phyloP scores from a whole-genome alignment of 768 basidiomycete genomes.

The Lactarius indigo region DNA sequence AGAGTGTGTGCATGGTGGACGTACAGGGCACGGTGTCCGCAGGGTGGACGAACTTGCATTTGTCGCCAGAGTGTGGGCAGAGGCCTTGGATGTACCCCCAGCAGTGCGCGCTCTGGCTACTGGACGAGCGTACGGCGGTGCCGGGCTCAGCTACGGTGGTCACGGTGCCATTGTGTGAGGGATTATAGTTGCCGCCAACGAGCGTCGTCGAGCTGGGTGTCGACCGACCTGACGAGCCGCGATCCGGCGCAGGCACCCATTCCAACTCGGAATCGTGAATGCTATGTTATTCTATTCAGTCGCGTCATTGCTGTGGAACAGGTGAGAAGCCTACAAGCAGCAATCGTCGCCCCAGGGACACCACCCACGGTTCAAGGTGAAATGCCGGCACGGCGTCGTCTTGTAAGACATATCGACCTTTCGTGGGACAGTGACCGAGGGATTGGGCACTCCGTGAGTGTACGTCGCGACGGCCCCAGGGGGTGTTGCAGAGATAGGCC shows the following conservation, averaged over 20 bases:
- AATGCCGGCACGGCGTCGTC: conserved; percentile 17
- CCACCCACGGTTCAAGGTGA: conserved; percentile 12
- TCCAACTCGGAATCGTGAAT: conserved; percentile 15
- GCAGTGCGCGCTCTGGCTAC: conserved; percentile 16
- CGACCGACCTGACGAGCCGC: conserved; percentile 11
- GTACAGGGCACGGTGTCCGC: not conserved
- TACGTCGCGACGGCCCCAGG: not conserved
- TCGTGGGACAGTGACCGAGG: conserved; percentile 1
- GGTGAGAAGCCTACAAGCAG: conserved; percentile 7
- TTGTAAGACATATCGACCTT: conserved; percentile 12
- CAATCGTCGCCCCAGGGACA: conserved; percentile 19
- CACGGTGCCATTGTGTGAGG: not conserved
- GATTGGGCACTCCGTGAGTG: not conserved
- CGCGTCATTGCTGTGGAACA: no score
- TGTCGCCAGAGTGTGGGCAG: conserved; percentile 2
- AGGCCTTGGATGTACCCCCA: conserved; percentile 16
- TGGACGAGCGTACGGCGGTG: not conserved
- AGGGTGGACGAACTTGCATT: conserved; percentile 9
- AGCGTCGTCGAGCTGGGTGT: conserved; percentile 12
- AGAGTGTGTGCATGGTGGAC: not conserved
- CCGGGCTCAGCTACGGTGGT: not conserved
- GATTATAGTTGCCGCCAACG: not conserved
- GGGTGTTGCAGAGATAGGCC: not conserved
- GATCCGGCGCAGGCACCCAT: conserved; percentile 3
- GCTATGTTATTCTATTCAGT: not conserved